Evolutionary conservation across 2,329 filamentous ascomycete species (phyloP).

Genomic region (Colletotrichum sp.): DNA sequence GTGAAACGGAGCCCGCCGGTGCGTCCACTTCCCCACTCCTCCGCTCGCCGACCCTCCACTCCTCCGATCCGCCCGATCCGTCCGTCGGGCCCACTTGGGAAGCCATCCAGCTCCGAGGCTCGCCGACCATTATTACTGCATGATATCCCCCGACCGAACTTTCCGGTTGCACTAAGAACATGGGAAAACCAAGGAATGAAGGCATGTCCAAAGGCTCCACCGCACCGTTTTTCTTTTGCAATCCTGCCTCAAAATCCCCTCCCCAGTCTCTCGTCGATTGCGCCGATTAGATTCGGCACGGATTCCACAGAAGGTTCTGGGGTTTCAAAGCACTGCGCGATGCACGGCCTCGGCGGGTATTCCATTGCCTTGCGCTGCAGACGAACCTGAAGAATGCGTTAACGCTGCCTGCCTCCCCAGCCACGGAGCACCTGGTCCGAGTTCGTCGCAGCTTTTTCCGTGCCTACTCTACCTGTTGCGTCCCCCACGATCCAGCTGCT

Average conservation of each 20-base stretch:
- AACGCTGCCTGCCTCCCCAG: background rate
- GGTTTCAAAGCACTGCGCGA: background rate
- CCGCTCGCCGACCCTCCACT: background rate
- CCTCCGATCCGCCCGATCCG: background rate
- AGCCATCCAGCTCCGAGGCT: background rate
- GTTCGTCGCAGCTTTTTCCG: background rate
- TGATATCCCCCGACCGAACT: background rate
- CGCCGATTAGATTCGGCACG: background rate
- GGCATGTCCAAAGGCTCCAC: background rate
- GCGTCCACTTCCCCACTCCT: background rate
- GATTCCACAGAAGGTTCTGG: conserved; percentile 2
- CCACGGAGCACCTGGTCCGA: background rate
- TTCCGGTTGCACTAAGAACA: background rate
- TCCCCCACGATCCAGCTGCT: background rate
- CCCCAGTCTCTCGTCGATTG: background rate
- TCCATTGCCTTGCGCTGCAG: background rate
- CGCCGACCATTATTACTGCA: background rate
- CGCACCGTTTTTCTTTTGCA: background rate
- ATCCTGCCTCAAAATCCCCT: background rate
- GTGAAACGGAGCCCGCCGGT: background rate
- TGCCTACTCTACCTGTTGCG: background rate
- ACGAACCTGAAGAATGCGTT: background rate
- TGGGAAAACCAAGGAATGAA: background rate
- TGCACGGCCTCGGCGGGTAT: background rate
- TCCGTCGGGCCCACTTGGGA: background rate